Evolutionary conservation across 75 land plant species (phyloP), one percentile per base, ranked within the genome.

Genomic region (Pinus tabuliformis): DNA sequence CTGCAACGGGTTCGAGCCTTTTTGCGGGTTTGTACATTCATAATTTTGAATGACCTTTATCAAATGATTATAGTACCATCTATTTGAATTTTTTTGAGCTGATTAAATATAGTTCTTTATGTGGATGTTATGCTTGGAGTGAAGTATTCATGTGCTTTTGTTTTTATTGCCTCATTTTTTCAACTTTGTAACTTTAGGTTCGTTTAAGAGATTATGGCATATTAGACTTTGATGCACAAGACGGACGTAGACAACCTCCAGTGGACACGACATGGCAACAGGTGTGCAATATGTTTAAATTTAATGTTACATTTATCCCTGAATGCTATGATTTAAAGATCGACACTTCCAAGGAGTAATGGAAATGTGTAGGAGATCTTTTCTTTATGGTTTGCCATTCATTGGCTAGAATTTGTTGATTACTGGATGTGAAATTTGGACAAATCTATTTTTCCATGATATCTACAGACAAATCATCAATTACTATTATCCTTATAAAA

Each of bases 251-350:
- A 74, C 99, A 95, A 73, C 99, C 96, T 78, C 98, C 95, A 56
- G 26, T 95, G 71, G 99, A 97, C 80, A 97, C 99, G 36, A 97
- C 99, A 66, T 97, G 99, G 99, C 94, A 97, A 75, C 99, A 97
- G 99, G 99, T 96, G 49, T 74, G 36, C 64, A 62, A 62, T 49
- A 9, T 9, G 8, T 45, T 45, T 6, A 45, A 45, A 45, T 1
- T 1, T 49, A 49, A 49, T 62, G 28, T 62, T 13, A 9, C 12
- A 62, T 62, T 8, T 28, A 11, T 62, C 28, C 12, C 1, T 62
- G 22, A 14, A 26, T 62, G 24, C 36, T 11, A 6, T 28, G 24
- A 62, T 62, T 24, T 24, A 39, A 39, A 39, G 42, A 4, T 39
- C 6, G 42, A 39, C 42, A 39, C 42, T 6, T 39, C 42, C 8